Base-by-base conservation (phyloP, 179 eudicot genomes). In the Nepenthes alata region DNA sequence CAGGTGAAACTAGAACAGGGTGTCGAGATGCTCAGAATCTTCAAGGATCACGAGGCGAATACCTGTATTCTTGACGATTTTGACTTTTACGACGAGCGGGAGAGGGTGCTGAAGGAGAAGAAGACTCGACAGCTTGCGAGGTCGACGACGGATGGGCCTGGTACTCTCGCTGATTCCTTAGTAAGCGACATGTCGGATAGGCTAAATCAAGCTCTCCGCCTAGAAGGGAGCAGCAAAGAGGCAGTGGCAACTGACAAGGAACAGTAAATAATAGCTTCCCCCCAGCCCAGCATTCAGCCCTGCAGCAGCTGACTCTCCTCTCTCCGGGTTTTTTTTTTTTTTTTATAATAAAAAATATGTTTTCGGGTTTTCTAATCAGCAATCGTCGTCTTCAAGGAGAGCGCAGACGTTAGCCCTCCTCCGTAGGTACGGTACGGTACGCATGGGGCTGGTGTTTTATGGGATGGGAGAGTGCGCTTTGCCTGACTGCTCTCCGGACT, bases 1-100 rank as follows among this genome's bases (percentile, higher is more conserved):
- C 70, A 91, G 98, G 98, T 91, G 72, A 89, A 86, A 70, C 81
- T 85, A 60, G 93, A 86, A 63, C 93, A 80, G 51, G 98, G 98
- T 38, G 70, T 84, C 13, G 93, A 86, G 71, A 89, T 91, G 85
- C 70, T 91, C 73, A 91, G 77, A 70, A 91, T 91, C 9, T 89
- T 91, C 75, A 91, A 89, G 81, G 83, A 81, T 16, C 74, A 89
- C 63, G 93, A 81, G 5, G 85, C 83, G 5, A 83, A 75, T 10
- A 77, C 90, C 16, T 83, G 88, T 12, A 81, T 91, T 65, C 75
- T 91, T 60, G 98, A 91, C 53, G 98, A 91, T 76, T 91, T 89
- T 60, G 72, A 67, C 49, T 86, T 75, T 39, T 91, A 91, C 58
- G 93, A 91, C 69, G 95, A 86, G 72, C 63, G 88, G 59, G 98